phyloP scores from a whole-genome alignment of 139 green algal genomes.

The Ettlia oleoabundans region DNA sequence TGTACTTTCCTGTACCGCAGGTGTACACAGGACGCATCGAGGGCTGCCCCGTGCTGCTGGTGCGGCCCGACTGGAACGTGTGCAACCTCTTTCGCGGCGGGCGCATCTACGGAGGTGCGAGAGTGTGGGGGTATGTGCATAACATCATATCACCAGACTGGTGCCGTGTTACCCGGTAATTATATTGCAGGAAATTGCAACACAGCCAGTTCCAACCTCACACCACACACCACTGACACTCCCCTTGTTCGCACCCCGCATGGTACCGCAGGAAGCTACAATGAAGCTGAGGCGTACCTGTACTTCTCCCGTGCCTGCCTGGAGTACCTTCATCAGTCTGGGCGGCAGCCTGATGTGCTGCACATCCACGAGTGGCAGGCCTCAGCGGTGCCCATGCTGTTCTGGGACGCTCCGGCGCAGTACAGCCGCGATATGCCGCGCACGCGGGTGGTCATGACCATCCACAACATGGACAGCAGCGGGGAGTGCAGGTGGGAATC shows the following conservation, averaged over 20 bases:
- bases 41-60: conserved; percentile 64
- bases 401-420: conserved; percentile 72
- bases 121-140: neutral
- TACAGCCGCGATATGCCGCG: conserved; percentile 51
- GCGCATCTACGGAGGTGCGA: conserved; percentile 87
- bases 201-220: no score
- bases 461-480: conserved; percentile 97
- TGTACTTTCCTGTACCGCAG: no score
- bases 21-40: conserved; percentile 59
- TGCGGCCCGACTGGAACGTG: conserved; percentile 70
- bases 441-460: conserved; percentile 81
- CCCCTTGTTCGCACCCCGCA: neutral
- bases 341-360: conserved; percentile 67
- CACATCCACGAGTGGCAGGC: conserved; percentile 97
- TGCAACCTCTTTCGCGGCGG: conserved; percentile 82
- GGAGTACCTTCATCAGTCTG: conserved; percentile 75
- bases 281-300: conserved; percentile 96
- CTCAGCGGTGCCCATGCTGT: conserved; percentile 75
- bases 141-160: neutral
- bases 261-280: conserved; percentile 75
- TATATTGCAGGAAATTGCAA: no score
- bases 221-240: neutral
- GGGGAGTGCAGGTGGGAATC: conserved; percentile 62
- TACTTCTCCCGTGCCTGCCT: conserved; percentile 92
- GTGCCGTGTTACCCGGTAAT: neutral